phyloP scores from a whole-genome alignment of 2,329 filamentous ascomycete genomes.

The Colletotrichum kahawae region DNA sequence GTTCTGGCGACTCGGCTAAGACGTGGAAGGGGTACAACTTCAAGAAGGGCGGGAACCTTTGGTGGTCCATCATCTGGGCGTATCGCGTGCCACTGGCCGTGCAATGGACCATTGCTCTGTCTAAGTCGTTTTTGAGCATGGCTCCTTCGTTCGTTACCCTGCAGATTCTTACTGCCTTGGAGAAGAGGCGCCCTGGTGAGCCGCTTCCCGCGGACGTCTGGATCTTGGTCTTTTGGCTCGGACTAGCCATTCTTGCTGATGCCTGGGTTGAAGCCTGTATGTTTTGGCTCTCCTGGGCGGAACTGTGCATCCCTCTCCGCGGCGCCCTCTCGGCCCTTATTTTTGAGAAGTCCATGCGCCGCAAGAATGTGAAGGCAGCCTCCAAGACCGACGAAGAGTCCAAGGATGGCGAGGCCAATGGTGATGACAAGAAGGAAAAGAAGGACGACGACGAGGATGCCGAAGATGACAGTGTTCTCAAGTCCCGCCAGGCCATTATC shows the following conservation, averaged over 20 bases:
- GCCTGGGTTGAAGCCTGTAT: slow-evolving; percentile 69
- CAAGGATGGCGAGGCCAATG: slow-evolving; percentile 33
- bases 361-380: slow-evolving; percentile 76
- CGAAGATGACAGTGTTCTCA: slow-evolving; percentile 35
- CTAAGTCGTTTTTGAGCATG: slow-evolving; percentile 65
- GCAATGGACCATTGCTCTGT: slow-evolving; percentile 64
- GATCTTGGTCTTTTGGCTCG: slow-evolving; percentile 72
- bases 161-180: slow-evolving; percentile 68
- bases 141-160: slow-evolving; percentile 74
- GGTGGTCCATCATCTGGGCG: slow-evolving; percentile 63
- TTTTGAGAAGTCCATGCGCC: slow-evolving; percentile 77
- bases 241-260: slow-evolving; percentile 61
- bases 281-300: slow-evolving; percentile 69
- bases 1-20: slow-evolving; percentile 53
- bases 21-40: slow-evolving; percentile 55
- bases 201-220: slow-evolving; percentile 60
- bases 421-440: slow-evolving; percentile 35
- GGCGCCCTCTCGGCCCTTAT: slow-evolving; percentile 74
- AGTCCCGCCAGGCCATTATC: slow-evolving; percentile 71
- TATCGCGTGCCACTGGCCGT: slow-evolving; percentile 60
- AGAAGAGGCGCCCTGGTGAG: slow-evolving; percentile 53
- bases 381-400: slow-evolving; percentile 45
- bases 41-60: slow-evolving; percentile 47
- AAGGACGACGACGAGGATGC: slow-evolving; percentile 60
- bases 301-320: slow-evolving; percentile 69